A percentile compares a stretch with the other conserved stretches of the same genome.
Evolutionary conservation across 257 asterid genomes (phyloP).

Genomic region (Ligustrum vulgare): DNA sequence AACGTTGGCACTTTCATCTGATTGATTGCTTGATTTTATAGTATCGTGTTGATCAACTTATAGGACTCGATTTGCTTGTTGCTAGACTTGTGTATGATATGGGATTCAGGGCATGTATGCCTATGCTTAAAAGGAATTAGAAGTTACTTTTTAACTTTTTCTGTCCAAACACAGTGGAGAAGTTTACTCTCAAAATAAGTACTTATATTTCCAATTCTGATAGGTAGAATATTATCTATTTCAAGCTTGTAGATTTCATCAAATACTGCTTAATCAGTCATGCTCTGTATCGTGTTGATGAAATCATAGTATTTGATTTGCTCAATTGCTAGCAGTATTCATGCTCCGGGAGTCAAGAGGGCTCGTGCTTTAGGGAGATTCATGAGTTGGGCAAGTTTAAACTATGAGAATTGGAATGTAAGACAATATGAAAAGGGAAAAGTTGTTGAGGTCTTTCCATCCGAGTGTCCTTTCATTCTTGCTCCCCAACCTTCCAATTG

Average conservation of each 20-base stretch:
- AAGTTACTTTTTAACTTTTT: background rate
- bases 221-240: too few relatives aligned
- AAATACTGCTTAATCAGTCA: background rate
- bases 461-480: background rate
- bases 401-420: background rate
- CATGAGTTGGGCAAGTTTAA: constrained; percentile 12
- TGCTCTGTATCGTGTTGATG: background rate
- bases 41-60: background rate
- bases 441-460: background rate
- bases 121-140: background rate
- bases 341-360: constrained; percentile 12
- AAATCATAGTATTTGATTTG: background rate
- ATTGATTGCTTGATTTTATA: background rate
- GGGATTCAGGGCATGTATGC: background rate
- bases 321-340: background rate
- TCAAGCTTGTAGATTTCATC: too few relatives aligned
- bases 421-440: too few relatives aligned
- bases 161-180: background rate
- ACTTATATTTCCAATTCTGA: background rate
- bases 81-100: constrained; percentile 8
- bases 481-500: background rate
- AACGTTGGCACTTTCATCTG: background rate
- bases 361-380: background rate
- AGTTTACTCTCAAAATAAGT: background rate
- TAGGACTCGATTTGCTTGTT: background rate